Evolutionary conservation across 2,329 filamentous ascomycete species (phyloP), one percentile per base, ranked within the genome.

Genomic region (Nigrospora oryzae): DNA sequence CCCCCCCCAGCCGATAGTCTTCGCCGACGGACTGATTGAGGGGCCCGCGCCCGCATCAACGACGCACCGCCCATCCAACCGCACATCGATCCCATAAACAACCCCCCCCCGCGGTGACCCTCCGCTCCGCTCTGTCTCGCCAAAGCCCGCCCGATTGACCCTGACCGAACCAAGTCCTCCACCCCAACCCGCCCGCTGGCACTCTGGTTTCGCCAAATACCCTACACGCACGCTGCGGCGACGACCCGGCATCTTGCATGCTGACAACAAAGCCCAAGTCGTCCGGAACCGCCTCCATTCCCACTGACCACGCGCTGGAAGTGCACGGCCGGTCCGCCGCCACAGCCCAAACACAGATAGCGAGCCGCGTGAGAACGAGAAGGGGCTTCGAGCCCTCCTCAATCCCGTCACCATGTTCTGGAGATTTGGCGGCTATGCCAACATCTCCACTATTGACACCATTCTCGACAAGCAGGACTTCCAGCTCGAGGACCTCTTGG

Each of bases 401-500:
- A 31, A 13, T 28, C 23, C 30, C 17, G 17, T 62, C 83, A 91
- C 68, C 74, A 98, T 98, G 93, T 98, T 98, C 71, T 98, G 93
- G 93, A 86, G 91, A 71, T 98, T 97, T 77, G 91, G 93, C 77
- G 89, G 89, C 63, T 97, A 97, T 77, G 88, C 90, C 75, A 95
- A 89, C 77, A 86, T 95, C 69, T 96, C 91, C 59, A 86, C 90
- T 62, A 89, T 98, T 68, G 93, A 97, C 69, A 89, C 84, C 56
- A 87, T 98, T 61, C 89, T 98, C 64, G 93, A 98, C 64, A 95
- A 95, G 68, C 83, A 94, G 56, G 87, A 95, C 68, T 90, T 96
- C 63, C 89, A 87, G 43, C 84, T 97, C 53, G 93, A 98, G 68
- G 91, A 97, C 63, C 76, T 98, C 48, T 81, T 98, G 51, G 90